Evolutionary conservation across 345 rosid genomes (phyloP).

Genomic region (Boechera stricta): DNA sequence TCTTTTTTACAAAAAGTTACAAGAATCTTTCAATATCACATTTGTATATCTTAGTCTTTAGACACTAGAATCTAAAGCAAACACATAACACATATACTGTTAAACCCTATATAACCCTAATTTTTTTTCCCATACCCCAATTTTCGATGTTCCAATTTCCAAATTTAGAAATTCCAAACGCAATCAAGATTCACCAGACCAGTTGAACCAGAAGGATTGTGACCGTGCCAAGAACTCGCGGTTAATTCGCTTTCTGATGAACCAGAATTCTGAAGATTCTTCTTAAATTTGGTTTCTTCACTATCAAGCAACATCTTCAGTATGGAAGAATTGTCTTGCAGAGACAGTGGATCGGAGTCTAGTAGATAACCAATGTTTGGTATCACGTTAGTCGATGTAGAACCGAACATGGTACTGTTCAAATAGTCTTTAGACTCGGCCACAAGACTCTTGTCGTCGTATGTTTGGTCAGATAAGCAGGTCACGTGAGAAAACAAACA

Average conservation of each 20-base stretch:
- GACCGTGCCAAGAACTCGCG: conserved; percentile 26
- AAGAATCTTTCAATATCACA: not conserved
- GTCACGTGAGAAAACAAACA: conserved; percentile 58
- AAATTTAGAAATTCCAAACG: conserved; percentile 55
- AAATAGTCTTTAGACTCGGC: conserved; percentile 43
- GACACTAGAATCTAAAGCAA: conserved; percentile 18
- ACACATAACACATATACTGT: not conserved
- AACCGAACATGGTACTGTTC: conserved; percentile 31
- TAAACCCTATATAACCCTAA: conserved; percentile 9
- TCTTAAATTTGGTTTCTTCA: conserved; percentile 30
- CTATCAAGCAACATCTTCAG: conserved; percentile 55
- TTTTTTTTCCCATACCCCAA: not conserved
- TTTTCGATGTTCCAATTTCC: not conserved
- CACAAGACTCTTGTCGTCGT: conserved; percentile 40
- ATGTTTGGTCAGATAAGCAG: conserved; percentile 69
- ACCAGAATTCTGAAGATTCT: conserved; percentile 31
- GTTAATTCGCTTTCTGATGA: conserved; percentile 42
- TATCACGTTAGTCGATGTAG: conserved; percentile 48
- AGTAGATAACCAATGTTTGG: conserved; percentile 43
- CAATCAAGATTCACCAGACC: conserved; percentile 48
- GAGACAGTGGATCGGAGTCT: conserved; percentile 43
- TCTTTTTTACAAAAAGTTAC: conserved; percentile 21
- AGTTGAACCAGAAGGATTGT: conserved; percentile 28
- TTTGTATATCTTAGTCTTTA: conserved; percentile 19
- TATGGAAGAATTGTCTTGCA: conserved; percentile 55